Conservation (phyloP, 1,284 basidiomycete genomes). For the Psilocybe mexicana region DNA sequence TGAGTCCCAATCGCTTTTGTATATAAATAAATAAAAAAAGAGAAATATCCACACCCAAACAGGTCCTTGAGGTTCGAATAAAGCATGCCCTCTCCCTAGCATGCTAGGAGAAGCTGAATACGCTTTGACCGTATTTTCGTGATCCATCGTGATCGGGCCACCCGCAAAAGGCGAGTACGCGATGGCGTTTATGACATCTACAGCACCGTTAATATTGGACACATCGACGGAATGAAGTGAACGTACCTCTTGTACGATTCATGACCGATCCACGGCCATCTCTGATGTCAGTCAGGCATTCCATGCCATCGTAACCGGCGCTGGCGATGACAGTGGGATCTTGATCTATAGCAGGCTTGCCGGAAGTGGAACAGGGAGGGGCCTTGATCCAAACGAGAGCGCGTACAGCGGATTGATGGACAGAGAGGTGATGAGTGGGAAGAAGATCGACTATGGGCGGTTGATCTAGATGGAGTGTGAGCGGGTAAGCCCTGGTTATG, state of each 20-base stretch:
- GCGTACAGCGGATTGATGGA: slow-evolving; percentile 80
- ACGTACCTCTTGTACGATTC: slow-evolving; percentile 72
- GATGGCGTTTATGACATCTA: slow-evolving; percentile 72
- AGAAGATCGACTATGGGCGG: slow-evolving; percentile 43
- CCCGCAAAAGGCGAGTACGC: slow-evolving; percentile 65
- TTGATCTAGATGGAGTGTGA: slow-evolving; percentile 15
- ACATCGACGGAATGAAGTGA: neutral
- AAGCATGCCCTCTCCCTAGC: slow-evolving; percentile 70
- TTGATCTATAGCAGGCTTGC: slow-evolving; percentile 42
- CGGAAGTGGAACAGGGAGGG: slow-evolving; percentile 55
- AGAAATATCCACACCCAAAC: slow-evolving; percentile 63
- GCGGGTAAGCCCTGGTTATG: neutral
- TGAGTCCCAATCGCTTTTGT: neutral
- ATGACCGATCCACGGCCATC: slow-evolving; percentile 64
- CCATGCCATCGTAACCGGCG: slow-evolving; percentile 77
- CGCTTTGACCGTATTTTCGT: slow-evolving; percentile 75
- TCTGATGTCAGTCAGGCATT: slow-evolving; percentile 72
- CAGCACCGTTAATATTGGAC: neutral
- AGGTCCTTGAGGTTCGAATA: slow-evolving; percentile 75
- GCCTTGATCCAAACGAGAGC: slow-evolving; percentile 70
- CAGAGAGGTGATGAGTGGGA: slow-evolving; percentile 69
- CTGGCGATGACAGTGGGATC: slow-evolving; percentile 74
- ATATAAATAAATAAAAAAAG: neutral
- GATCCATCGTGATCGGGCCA: slow-evolving; percentile 72
- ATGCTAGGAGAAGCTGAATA: slow-evolving; percentile 71